Percentiles rank a stretch among this genome's conserved stretches.
These are phyloP conservation scores for Hypericum perforatum DNA, from an alignment of 345 rosid genomes.

Conservation along the genomic window DNA sequence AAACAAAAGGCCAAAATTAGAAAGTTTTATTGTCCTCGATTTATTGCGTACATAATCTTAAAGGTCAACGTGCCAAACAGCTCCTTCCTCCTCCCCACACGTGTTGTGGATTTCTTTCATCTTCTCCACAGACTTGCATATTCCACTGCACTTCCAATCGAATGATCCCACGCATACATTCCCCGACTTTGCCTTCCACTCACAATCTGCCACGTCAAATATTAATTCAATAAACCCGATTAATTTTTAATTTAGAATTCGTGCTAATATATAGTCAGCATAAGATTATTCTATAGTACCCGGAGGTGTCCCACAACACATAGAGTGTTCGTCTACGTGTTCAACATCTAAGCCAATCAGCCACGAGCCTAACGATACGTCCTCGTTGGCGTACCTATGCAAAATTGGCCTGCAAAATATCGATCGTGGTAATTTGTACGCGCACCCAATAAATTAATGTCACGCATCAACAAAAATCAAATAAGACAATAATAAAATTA, in stretches of 20 bases:
- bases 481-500: not conserved
- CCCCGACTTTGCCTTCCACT: slow-evolving; percentile 64
- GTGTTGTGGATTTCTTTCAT: slow-evolving; percentile 52
- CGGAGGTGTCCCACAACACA: slow-evolving; percentile 93
- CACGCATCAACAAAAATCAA: not conserved
- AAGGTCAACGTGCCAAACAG: slow-evolving; percentile 39
- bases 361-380: slow-evolving; percentile 84
- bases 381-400: slow-evolving; percentile 91
- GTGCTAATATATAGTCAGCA: not conserved
- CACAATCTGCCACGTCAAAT: slow-evolving; percentile 41
- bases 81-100: slow-evolving; percentile 70
- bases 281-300: slow-evolving; percentile 21
- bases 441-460: no score
- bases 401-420: slow-evolving; percentile 44
- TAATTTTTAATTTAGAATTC: not conserved
- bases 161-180: slow-evolving; percentile 75
- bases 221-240: no score
- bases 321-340: slow-evolving; percentile 64
- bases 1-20: no score
- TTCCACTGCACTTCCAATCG: slow-evolving; percentile 87
- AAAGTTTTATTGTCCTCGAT: no score
- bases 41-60: slow-evolving; percentile 6
- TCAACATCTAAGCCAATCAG: slow-evolving; percentile 74
- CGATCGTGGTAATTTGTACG: not conserved
- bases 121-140: slow-evolving; percentile 70